Conservation (phyloP, 148 eudicot genomes). For the Rheum nobile region DNA sequence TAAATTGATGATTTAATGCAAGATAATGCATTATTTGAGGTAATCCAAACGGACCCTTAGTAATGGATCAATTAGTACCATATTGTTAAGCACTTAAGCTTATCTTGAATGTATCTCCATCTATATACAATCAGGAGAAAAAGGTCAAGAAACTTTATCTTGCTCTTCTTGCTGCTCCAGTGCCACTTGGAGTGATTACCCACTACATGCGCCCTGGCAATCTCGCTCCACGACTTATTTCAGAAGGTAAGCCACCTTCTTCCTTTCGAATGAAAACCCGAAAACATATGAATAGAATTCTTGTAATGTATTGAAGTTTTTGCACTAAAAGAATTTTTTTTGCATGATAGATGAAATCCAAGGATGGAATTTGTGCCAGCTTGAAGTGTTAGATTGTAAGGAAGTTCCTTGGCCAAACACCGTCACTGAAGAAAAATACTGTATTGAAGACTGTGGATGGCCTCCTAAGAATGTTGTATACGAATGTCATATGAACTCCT, state of each 20-base stretch:
- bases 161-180: conserved; percentile 80
- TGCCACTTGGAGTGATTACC: conserved; percentile 59
- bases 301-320: not conserved
- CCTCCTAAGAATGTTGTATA: conserved; percentile 58
- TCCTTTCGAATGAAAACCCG: not conserved
- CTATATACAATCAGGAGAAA: conserved; percentile 43
- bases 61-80: too few species aligned
- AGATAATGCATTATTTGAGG: too few species aligned
- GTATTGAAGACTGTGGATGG: conserved; percentile 70
- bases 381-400: conserved; percentile 84
- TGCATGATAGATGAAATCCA: conserved; percentile 36
- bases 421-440: conserved; percentile 26
- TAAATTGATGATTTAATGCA: too few species aligned
- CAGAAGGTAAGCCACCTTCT: conserved; percentile 44
- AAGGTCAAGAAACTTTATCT: conserved; percentile 83
- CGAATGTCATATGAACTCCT: conserved; percentile 77
- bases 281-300: not conserved
- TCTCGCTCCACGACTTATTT: conserved; percentile 69
- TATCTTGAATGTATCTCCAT: not conserved
- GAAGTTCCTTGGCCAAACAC: conserved; percentile 79
- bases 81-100: not conserved
- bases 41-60: too few species aligned
- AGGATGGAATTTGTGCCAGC: conserved; percentile 72
- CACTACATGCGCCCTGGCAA: conserved; percentile 82
- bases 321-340: not conserved